Base-by-base conservation (phyloP, 1,284 basidiomycete species). In the Puccinia novopanici region DNA sequence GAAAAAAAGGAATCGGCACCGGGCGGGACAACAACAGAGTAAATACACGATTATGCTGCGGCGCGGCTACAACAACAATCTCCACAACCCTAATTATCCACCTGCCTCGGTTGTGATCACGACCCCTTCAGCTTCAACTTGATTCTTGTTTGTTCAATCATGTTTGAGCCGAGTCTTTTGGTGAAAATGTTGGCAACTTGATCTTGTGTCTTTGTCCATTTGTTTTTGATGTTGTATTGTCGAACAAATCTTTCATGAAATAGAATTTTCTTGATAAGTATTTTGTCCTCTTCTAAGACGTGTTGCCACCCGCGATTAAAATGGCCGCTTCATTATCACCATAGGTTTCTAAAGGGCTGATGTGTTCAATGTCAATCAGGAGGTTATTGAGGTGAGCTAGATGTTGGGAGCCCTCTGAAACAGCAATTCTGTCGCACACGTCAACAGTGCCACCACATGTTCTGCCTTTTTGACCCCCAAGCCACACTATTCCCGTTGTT, bases 151-250 rank as follows among this genome's bases (percentile, higher is more conserved):
- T 45, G 6, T 45, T 45, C 42, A 15, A 45, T 45, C 8, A 45
- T 6, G 42, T 45, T 45, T 6, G 42, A 45, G 42, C 42, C 42
- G 6, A 45, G 42, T 45, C 42, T 6, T 70, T 70, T 70, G 15
- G 67, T 70, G 24, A 70, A 70, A 12, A 70, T 24, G 24, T 70
- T 40, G 0, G 67, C 67, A 42, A 70, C 13, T 48, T 70, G 67
- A 10, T 48, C 67, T 0, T 37, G 9, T 10, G 67, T 48, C 4
- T 22, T 37, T 34, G 48, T 48, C 67, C 67, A 70, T 22, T 24
- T 70, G 34, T 19, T 8, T n/a, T n/a, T n/a, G n/a, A n/a, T n/a
- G n/a, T n/a, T n/a, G n/a, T n/a, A n/a, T n/a, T n/a, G n/a, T n/a
- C 19, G 8, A 70, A 3, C 3, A 40, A 42, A 17, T 70, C 67